Conservation (phyloP, 2,329 filamentous ascomycete species). For the Clarireedia homoeocarpa region DNA sequence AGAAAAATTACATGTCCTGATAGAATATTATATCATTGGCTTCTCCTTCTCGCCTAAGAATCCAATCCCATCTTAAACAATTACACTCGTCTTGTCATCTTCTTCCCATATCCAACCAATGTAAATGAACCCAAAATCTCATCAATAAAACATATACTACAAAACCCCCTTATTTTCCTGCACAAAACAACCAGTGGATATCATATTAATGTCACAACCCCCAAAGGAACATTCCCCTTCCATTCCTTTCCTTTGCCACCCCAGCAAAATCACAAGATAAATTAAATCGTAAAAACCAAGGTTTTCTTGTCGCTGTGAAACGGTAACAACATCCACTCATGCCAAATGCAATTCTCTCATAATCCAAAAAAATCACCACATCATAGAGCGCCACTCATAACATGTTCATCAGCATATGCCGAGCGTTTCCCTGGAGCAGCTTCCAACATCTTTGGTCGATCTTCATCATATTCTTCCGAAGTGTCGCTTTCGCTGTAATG, state of each 20-base stretch:
- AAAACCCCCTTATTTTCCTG: not conserved
- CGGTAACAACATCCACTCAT: not conserved
- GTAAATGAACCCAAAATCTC: no score
- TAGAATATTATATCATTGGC: no score
- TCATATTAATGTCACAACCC: not conserved
- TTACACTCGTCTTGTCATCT: no score
- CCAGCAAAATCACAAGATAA: no score
- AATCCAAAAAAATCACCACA: not conserved
- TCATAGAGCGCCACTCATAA: slow-evolving; percentile 27
- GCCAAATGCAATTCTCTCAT: not conserved
- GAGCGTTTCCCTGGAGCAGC: slow-evolving; percentile 17
- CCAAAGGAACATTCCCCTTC: not conserved
- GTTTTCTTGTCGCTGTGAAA: no score
- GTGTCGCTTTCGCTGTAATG: slow-evolving; percentile 20
- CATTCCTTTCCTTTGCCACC: not conserved
- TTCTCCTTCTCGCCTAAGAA: no score
- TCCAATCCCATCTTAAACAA: no score
- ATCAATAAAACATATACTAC: not conserved
- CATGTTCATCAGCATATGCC: slow-evolving; percentile 17
- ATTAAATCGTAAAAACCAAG: no score
- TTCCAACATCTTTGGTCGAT: slow-evolving; percentile 24
- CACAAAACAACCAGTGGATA: not conserved
- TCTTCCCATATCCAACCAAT: no score
- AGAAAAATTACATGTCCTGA: no score
- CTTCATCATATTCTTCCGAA: slow-evolving; percentile 10